Percentiles rank a stretch among this genome's conserved stretches.
Conservation (phyloP, 768 basidiomycete genomes). For the Calvatia gigantea region DNA sequence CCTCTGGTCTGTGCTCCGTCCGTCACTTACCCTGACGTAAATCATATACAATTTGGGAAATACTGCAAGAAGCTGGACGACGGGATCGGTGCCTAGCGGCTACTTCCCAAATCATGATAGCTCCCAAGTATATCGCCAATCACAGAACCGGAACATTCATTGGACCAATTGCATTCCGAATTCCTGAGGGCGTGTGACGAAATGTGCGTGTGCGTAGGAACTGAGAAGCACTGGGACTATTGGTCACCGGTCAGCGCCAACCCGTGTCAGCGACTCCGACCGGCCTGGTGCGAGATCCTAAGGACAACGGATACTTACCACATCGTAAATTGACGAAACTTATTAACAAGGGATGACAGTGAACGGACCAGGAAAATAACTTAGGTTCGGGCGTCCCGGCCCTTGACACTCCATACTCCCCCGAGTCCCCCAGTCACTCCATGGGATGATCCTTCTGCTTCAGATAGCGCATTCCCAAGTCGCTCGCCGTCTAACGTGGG, state of each 20-base stretch:
- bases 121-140: not conserved
- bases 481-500: too few relatives aligned
- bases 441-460: too few relatives aligned
- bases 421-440: too few relatives aligned
- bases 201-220: not conserved
- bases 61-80: not conserved
- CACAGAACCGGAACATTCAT: not conserved
- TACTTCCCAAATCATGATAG: not conserved
- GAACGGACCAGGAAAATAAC: too few relatives aligned
- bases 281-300: not conserved
- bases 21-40: not conserved
- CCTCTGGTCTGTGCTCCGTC: constrained; percentile 1
- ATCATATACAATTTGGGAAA: not conserved
- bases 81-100: not conserved
- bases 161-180: not conserved
- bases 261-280: not conserved
- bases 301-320: not conserved
- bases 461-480: too few relatives aligned
- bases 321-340: not conserved
- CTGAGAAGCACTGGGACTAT: not conserved
- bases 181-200: not conserved
- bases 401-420: too few relatives aligned
- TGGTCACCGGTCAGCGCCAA: not conserved
- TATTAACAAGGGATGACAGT: not conserved
- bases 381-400: too few relatives aligned